Percentiles rank a stretch among this genome's conserved stretches.
These are phyloP conservation scores for Celoporthe dispersa DNA, from an alignment of 2,329 filamentous ascomycete species.

Conservation along the genomic window DNA sequence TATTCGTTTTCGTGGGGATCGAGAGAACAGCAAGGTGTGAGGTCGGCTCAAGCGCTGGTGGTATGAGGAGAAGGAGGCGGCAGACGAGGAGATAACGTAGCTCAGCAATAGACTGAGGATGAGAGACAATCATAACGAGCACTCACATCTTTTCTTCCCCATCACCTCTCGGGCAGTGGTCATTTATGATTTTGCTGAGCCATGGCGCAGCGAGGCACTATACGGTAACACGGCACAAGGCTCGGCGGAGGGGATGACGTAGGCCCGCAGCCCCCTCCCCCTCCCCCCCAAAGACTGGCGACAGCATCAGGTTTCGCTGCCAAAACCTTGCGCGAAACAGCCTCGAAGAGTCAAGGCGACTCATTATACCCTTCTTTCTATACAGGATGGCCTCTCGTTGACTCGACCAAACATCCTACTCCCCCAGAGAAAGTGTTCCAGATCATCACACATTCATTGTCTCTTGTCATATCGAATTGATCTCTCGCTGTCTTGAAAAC, in stretches of 20 bases:
- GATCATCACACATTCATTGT: not conserved
- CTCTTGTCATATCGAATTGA: not conserved
- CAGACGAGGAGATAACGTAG: too few species aligned
- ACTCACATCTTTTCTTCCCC: not conserved
- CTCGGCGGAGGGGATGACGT: constrained; percentile 22
- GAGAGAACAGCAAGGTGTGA: too few species aligned
- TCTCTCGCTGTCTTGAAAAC: not conserved
- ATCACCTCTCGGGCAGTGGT: not conserved
- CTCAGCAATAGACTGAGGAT: too few species aligned
- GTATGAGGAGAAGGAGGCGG: too few species aligned
- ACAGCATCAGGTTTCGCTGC: constrained; percentile 8
- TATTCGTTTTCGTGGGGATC: too few species aligned
- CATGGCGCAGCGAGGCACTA: not conserved
- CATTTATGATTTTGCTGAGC: not conserved
- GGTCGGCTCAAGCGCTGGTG: too few species aligned
- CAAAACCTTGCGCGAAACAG: not conserved
- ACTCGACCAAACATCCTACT: not conserved
- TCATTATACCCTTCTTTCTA: not conserved
- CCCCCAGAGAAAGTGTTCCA: not conserved
- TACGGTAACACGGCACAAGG: constrained; percentile 4
- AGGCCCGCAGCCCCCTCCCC: not conserved
- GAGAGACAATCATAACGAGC: too few species aligned
- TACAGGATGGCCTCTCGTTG: not conserved
- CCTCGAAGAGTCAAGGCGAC: not conserved
- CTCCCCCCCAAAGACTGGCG: not conserved